phyloP scores from a whole-genome alignment of 2,329 filamentous ascomycete species.

The Sporothrix inflata region DNA sequence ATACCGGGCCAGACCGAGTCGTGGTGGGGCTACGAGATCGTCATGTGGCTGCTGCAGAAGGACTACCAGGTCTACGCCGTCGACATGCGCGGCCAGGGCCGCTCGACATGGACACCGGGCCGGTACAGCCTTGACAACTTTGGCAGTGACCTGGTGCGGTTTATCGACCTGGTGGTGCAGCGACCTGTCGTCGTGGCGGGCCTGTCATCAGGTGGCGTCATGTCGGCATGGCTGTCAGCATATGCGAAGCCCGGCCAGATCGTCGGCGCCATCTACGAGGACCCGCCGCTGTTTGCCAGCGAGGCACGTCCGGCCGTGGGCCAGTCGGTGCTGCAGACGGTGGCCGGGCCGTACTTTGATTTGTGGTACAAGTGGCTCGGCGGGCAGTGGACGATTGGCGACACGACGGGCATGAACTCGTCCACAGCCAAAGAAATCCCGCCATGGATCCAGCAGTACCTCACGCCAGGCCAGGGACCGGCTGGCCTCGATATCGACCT shows the following conservation, averaged over 20 bases:
- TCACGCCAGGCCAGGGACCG: background rate
- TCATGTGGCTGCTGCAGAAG: constrained; percentile 1
- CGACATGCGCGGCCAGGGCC: constrained; percentile 15
- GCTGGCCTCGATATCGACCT: background rate
- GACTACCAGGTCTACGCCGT: constrained; percentile 20
- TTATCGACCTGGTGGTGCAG: constrained; percentile 1
- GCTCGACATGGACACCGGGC: background rate
- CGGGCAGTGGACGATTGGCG: constrained; percentile 13
- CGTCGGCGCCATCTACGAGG: constrained; percentile 10
- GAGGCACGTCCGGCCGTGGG: constrained; percentile 4
- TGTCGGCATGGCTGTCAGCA: constrained; percentile 17
- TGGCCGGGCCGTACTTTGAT: constrained; percentile 8
- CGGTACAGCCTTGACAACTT: constrained; percentile 8
- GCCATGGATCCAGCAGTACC: constrained; percentile 20
- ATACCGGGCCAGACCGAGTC: constrained; percentile 12
- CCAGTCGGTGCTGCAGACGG: constrained; percentile 9
- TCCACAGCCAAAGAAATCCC: background rate
- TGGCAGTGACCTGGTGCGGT: background rate
- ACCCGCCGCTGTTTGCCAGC: constrained; percentile 2
- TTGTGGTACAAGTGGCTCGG: constrained; percentile 17
- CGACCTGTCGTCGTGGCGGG: constrained; percentile 4
- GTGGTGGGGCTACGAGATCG: constrained; percentile 7
- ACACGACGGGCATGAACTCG: background rate
- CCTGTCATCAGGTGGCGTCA: constrained; percentile 17
- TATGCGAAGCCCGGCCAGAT: constrained; percentile 1